Conservation (phyloP, 257 asterid species). For the Solanum clarkiae region DNA sequence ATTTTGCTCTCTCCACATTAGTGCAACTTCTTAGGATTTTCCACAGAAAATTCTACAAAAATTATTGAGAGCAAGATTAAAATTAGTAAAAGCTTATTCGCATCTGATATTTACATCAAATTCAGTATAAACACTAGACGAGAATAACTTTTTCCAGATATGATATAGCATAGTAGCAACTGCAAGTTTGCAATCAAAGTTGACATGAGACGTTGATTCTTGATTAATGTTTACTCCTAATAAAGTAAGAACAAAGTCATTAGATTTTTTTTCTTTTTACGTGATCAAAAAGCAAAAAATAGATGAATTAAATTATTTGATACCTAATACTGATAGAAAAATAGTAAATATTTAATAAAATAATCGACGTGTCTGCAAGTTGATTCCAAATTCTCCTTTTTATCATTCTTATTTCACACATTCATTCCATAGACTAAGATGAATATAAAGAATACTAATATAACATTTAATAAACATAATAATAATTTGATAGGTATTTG, state of each 20-base stretch:
- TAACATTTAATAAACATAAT: background rate
- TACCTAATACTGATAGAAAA: background rate
- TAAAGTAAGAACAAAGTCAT: too few relatives aligned
- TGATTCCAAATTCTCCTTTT: background rate
- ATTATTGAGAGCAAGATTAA: background rate
- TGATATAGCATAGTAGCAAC: too few relatives aligned
- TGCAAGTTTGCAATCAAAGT: too few relatives aligned
- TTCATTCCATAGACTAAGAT: background rate
- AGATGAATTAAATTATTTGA: background rate
- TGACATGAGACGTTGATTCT: background rate
- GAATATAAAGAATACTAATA: background rate
- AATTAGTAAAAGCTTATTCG: background rate
- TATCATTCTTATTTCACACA: background rate
- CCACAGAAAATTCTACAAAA: background rate
- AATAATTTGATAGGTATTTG: background rate
- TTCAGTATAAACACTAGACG: background rate
- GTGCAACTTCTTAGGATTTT: background rate
- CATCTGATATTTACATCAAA: background rate
- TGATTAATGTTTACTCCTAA: background rate
- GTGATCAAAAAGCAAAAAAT: too few relatives aligned
- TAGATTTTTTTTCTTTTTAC: too few relatives aligned
- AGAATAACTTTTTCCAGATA: too few relatives aligned
- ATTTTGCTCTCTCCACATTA: background rate
- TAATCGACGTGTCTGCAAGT: background rate
- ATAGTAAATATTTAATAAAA: background rate